Evolutionary conservation across 768 basidiomycete species (phyloP).

Genomic region (Suillus fuscotomentosus): DNA sequence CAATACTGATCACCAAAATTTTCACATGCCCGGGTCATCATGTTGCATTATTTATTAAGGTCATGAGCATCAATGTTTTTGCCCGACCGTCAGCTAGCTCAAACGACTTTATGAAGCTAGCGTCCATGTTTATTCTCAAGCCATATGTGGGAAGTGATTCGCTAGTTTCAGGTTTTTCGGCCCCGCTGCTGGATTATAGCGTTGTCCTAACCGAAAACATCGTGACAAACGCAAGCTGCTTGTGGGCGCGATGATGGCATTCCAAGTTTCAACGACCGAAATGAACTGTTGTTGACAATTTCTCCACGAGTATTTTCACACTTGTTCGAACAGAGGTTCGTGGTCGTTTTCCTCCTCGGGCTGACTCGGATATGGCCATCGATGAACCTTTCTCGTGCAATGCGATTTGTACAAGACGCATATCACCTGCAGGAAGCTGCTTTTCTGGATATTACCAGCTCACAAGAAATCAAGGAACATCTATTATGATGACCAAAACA

Average conservation of each 20-base stretch:
- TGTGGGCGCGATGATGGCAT: constrained; percentile 4
- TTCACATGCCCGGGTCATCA: neutral
- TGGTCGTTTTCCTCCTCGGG: neutral
- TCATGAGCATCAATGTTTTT: neutral
- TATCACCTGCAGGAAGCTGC: neutral
- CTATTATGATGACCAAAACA: neutral
- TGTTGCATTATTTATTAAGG: neutral
- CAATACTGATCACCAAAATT: neutral
- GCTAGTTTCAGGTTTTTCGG: neutral
- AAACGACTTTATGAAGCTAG: neutral
- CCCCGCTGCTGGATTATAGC: neutral
- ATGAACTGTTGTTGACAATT: neutral
- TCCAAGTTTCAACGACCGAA: constrained; percentile 1
- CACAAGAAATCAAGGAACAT: neutral
- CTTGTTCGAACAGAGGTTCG: neutral
- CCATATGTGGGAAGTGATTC: neutral
- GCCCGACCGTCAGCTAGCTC: neutral
- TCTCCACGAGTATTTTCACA: neutral
- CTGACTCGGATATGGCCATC: neutral
- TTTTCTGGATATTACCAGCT: neutral
- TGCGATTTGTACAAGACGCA: neutral
- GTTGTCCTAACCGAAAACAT: neutral
- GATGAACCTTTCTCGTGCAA: neutral
- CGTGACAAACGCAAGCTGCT: neutral
- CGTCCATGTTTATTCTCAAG: neutral